Evolutionary conservation across 2,329 filamentous ascomycete genomes (phyloP).

Genomic region (Mycosphaerelloides madeirae): DNA sequence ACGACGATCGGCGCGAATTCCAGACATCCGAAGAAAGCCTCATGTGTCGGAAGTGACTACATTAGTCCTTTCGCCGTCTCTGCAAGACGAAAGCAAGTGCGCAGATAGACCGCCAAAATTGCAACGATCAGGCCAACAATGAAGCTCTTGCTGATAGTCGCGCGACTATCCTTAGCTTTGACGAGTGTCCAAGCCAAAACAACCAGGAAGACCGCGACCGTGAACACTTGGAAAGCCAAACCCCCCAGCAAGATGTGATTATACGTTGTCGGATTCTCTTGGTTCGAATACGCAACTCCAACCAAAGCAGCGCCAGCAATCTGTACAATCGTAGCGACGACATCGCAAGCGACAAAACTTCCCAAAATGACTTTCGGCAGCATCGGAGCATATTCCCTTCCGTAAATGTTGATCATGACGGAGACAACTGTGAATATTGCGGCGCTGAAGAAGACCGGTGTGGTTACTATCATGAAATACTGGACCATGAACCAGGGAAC

Average conservation of each 20-base stretch:
- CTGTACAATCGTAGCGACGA: constrained; percentile 51
- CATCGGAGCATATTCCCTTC: constrained; percentile 42
- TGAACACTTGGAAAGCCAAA: constrained; percentile 52
- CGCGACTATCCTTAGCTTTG: constrained; percentile 31
- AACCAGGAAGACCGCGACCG: constrained; percentile 48
- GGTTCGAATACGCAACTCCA: constrained; percentile 46
- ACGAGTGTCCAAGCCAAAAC: constrained; percentile 41
- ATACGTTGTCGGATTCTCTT: constrained; percentile 46
- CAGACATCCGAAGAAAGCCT: constrained; percentile 51
- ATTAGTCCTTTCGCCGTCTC: constrained; percentile 51
- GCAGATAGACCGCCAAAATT: constrained; percentile 49
- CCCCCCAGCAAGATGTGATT: constrained; percentile 56
- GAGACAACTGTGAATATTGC: constrained; percentile 54
- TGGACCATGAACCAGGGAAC: constrained; percentile 53
- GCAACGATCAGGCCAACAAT: constrained; percentile 40
- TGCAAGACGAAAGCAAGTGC: constrained; percentile 51
- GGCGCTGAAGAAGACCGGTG: constrained; percentile 55
- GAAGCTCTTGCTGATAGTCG: constrained; percentile 37
- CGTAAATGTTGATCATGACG: constrained; percentile 46
- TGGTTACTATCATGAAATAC: constrained; percentile 59
- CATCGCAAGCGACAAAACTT: constrained; percentile 53
- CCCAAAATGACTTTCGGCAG: constrained; percentile 47
- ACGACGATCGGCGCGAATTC: constrained; percentile 53
- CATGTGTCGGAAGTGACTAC: constrained; percentile 45
- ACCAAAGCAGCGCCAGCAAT: constrained; percentile 53